phyloP scores from a whole-genome alignment of 257 asterid species.

The Penstemon barbatus region DNA sequence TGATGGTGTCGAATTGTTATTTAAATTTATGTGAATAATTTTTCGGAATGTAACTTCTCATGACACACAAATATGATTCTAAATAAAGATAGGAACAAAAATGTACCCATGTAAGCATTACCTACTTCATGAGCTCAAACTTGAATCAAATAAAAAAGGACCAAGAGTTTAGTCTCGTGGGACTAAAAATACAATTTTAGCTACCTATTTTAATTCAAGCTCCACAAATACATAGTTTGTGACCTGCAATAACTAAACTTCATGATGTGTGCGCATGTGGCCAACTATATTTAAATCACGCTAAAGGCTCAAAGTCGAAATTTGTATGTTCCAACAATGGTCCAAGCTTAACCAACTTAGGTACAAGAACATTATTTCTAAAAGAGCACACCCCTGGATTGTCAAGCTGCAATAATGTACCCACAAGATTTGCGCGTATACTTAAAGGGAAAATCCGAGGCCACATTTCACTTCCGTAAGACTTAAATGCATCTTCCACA shows the following conservation, averaged over 20 bases:
- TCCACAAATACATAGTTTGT: too few relatives aligned
- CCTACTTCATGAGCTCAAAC: too few relatives aligned
- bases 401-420: constrained; percentile 60
- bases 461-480: constrained; percentile 66
- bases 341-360: constrained; percentile 62
- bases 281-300: constrained; percentile 8
- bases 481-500: constrained; percentile 59
- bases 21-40: too few relatives aligned
- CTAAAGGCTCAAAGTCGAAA: constrained; percentile 54
- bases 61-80: too few relatives aligned
- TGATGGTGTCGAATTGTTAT: too few relatives aligned
- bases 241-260: not conserved
- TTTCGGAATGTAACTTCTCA: too few relatives aligned
- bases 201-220: too few relatives aligned
- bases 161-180: too few relatives aligned
- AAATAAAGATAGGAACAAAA: too few relatives aligned
- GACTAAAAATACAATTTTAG: too few relatives aligned
- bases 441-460: constrained; percentile 65
- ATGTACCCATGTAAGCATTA: too few relatives aligned
- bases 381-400: constrained; percentile 62
- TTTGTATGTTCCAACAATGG: constrained; percentile 70
- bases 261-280: not conserved
- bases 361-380: constrained; percentile 59
- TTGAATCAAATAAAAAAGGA: too few relatives aligned
- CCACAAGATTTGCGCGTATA: constrained; percentile 56